Evolutionary conservation across 768 basidiomycete genomes (phyloP).

Genomic region (Suillus discolor): DNA sequence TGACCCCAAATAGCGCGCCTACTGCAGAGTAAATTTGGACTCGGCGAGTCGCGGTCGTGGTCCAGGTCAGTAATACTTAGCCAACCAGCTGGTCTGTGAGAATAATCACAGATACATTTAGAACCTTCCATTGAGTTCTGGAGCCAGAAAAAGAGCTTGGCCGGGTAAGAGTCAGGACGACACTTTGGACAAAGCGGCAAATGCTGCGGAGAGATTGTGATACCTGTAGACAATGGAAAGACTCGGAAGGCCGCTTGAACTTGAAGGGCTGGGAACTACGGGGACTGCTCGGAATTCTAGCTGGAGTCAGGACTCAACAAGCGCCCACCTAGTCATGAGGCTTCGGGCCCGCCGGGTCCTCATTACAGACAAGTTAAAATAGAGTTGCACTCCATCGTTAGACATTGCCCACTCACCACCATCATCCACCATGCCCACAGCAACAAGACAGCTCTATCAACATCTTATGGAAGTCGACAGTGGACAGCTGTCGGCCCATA

Average conservation of each 20-base stretch:
- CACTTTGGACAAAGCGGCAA: conserved; percentile 1
- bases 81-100: background rate
- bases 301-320: background rate
- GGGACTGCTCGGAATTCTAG: background rate
- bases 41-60: background rate
- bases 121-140: background rate
- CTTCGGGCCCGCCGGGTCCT: background rate
- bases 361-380: background rate
- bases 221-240: background rate
- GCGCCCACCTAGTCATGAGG: background rate
- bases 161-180: background rate
- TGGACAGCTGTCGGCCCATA: conserved; percentile 20
- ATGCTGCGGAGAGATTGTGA: background rate
- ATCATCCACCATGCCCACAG: conserved; percentile 13
- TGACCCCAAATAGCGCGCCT: background rate
- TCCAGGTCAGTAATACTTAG: background rate
- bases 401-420: background rate
- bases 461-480: conserved; percentile 28
- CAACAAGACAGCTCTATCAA: conserved; percentile 25
- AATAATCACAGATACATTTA: background rate
- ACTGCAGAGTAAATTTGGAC: background rate
- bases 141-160: background rate
- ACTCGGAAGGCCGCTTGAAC: background rate
- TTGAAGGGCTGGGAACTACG: background rate
- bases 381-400: conserved; percentile 1